Evolutionary conservation across 106 monocot species (phyloP), one percentile per base, ranked within the genome.

Genomic region (Vanilla planifolia): DNA sequence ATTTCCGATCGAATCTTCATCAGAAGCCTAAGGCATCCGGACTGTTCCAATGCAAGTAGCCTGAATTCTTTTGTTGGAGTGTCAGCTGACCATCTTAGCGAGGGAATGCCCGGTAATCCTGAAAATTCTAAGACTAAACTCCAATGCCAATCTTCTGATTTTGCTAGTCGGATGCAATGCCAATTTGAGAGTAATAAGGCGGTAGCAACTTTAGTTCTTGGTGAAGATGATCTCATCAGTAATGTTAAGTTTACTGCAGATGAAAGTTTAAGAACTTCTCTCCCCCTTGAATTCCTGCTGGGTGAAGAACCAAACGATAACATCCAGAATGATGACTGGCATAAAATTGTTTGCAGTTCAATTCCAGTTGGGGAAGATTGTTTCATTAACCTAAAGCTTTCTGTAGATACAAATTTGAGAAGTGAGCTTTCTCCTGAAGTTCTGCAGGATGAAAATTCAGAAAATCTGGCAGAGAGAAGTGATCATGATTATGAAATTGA

Each of bases 211-310:
- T 65, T 37, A 17, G 34, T 33, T 10, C 3, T 22, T 14, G 60
- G 50, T 60, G 17, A 37, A 28, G 55, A 71, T 21, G 23, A 52
- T 79, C 50, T 33, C 5, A 29, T 68, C 42, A 56, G 60, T 22
- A 50, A 72, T 63, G 51, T 71, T 15, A 51, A 62, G 8, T 78
- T 77, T 45, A 8, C 15, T 21, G 24, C 47, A 9, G 47, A 48
- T 29, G 56, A 35, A 43, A 51, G 20, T 44, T 66, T 41, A 48
- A 36, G 26, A 29, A 51, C 45, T 53, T 59, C 11, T 22, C 43
- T 70, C 11, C 58, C 73, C 23, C 59, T 85, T 43, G 73, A 71
- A 67, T 29, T 61, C 20, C 34, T 77, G 39, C 67, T 81, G 23
- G 67, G 63, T 36, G 64, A 63, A 64, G 37, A 27, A 51, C 36